Evolutionary conservation across 495 filamentous ascomycete species (phyloP).

Genomic region (Hypoxylon cercidicola): DNA sequence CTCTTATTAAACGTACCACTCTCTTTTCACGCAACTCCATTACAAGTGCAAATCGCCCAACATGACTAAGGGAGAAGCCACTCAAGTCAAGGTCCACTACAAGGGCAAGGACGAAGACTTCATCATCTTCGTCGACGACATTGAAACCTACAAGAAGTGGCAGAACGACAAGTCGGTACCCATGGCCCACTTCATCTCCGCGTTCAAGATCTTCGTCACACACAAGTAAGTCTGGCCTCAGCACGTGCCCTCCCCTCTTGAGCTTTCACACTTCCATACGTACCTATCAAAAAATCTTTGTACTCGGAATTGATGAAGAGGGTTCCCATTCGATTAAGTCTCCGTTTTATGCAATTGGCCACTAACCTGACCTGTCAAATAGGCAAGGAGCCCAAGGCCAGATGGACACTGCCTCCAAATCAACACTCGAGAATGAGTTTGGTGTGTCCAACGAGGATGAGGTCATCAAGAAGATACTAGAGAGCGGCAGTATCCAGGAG

Average conservation of each 20-base stretch:
- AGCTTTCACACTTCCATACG: background rate
- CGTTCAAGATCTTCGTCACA: constrained; percentile 90
- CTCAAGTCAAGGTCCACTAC: constrained; percentile 85
- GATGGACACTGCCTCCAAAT: constrained; percentile 78
- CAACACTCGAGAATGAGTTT: constrained; percentile 84
- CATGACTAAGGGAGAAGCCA: constrained; percentile 84
- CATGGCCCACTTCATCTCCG: constrained; percentile 83
- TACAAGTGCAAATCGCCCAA: constrained; percentile 45
- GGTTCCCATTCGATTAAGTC: background rate
- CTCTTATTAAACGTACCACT: constrained; percentile 4
- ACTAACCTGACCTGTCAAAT: constrained; percentile 34
- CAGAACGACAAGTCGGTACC: constrained; percentile 80
- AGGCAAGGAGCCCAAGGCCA: constrained; percentile 90
- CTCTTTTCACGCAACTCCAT: constrained; percentile 29
- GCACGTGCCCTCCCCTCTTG: constrained; percentile 21
- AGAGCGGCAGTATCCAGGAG: constrained; percentile 76
- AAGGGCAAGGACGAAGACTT: constrained; percentile 91
- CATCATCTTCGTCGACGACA: constrained; percentile 86
- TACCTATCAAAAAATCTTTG: background rate
- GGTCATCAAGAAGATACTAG: constrained; percentile 79
- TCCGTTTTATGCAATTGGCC: constrained; percentile 13
- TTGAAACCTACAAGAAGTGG: constrained; percentile 80
- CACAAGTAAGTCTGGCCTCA: constrained; percentile 74
- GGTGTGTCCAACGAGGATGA: constrained; percentile 81
- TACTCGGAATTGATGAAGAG: background rate